These are phyloP conservation scores for Lachnellula willkommii DNA, from an alignment of 2,329 filamentous ascomycete species.

Conservation along the genomic window DNA sequence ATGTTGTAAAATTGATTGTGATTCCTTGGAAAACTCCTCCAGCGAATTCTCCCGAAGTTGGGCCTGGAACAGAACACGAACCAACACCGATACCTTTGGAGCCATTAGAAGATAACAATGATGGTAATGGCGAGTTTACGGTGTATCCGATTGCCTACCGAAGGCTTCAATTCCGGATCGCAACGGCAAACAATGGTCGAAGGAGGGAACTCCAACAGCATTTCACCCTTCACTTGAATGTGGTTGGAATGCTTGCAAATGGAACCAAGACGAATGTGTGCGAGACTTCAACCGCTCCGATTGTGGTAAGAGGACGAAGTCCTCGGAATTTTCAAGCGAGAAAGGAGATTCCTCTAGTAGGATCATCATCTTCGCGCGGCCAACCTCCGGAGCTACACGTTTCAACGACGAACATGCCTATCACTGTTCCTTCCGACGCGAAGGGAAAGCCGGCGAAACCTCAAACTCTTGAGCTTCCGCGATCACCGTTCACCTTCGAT, in stretches of 20 bases:
- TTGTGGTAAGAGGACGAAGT: slow-evolving; percentile 89
- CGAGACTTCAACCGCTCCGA: slow-evolving; percentile 80
- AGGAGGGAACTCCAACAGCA: slow-evolving; percentile 95
- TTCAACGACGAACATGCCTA: slow-evolving; percentile 21
- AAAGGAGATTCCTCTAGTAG: slow-evolving; percentile 76
- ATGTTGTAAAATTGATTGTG: slow-evolving; percentile 86
- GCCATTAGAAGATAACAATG: slow-evolving; percentile 49
- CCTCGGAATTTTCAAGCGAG: slow-evolving; percentile 91
- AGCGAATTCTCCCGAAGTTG: slow-evolving; percentile 65
- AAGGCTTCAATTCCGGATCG: slow-evolving; percentile 85
- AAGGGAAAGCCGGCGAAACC: slow-evolving; percentile 24
- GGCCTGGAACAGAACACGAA: slow-evolving; percentile 69
- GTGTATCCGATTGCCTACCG: slow-evolving; percentile 95
- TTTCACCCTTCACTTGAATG: slow-evolving; percentile 83
- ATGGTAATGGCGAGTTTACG: slow-evolving; percentile 60
- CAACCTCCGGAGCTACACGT: slow-evolving; percentile 30
- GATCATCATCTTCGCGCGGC: slow-evolving; percentile 31
- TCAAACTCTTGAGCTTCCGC: slow-evolving; percentile 26
- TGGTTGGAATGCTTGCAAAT: slow-evolving; percentile 76
- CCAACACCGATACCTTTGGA: slow-evolving; percentile 74
- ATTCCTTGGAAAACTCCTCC: slow-evolving; percentile 97
- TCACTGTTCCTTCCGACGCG: slow-evolving; percentile 12
- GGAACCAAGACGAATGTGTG: slow-evolving; percentile 77
- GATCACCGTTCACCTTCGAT: slow-evolving; percentile 32
- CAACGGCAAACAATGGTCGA: slow-evolving; percentile 92